Evolutionary conservation across 2,329 filamentous ascomycete genomes (phyloP).

Genomic region (Penicillium verrucosum): DNA sequence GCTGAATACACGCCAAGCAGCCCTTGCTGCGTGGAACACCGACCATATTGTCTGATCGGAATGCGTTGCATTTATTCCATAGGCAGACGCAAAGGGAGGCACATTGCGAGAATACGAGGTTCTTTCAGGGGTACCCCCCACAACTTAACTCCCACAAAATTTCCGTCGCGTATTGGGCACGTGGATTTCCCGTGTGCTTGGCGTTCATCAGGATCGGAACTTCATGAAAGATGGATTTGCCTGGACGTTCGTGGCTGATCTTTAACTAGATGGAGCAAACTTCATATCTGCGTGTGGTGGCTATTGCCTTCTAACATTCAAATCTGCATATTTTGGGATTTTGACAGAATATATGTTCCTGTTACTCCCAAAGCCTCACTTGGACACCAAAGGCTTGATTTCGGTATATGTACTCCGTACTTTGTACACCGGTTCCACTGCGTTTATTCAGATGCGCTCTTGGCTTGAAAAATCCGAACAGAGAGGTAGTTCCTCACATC

Average conservation of each 20-base stretch:
- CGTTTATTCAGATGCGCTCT: too few species aligned
- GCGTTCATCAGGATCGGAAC: neutral
- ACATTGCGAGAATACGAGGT: conserved; percentile 7
- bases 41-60: conserved; percentile 14
- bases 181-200: neutral
- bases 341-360: neutral
- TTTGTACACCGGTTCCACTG: too few species aligned
- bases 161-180: neutral
- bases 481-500: neutral
- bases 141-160: neutral
- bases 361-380: neutral
- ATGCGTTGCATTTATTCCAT: neutral
- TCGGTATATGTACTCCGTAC: too few species aligned
- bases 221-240: neutral
- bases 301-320: too few species aligned
- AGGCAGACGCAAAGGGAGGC: neutral
- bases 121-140: neutral
- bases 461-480: too few species aligned
- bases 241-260: too few species aligned
- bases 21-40: conserved; percentile 23
- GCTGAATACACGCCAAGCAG: conserved; percentile 22
- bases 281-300: too few species aligned
- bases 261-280: neutral
- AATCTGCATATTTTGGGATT: too few species aligned
- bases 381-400: too few species aligned